Conservation (phyloP, 192 early-diverging fungal genomes). For the Chytriomyces confervae region DNA sequence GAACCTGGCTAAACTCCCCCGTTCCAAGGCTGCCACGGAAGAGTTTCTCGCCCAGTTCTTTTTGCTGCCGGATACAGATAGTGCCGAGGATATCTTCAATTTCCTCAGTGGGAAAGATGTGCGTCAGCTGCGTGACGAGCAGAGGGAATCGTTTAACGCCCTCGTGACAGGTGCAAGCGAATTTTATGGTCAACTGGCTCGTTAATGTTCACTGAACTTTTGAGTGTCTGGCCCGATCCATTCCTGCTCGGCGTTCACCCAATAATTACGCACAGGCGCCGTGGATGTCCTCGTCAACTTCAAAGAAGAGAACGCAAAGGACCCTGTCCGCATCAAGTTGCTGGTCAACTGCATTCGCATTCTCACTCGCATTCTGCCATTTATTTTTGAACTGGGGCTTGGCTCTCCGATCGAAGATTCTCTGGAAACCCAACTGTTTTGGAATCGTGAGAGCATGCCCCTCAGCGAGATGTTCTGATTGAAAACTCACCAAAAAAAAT, state of each 20-base stretch:
- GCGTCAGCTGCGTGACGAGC: constrained; percentile 78
- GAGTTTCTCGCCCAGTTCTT: constrained; percentile 68
- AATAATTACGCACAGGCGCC: too few relatives aligned
- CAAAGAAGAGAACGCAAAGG: not conserved
- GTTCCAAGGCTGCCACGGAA: not conserved
- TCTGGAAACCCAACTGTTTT: constrained; percentile 72
- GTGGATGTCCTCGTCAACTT: constrained; percentile 65
- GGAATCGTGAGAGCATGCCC: constrained; percentile 41
- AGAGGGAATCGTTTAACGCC: constrained; percentile 68
- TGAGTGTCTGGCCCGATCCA: too few relatives aligned
- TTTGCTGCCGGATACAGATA: constrained; percentile 62
- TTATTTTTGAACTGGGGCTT: constrained; percentile 75
- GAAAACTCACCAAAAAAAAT: not conserved
- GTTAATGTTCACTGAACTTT: too few relatives aligned
- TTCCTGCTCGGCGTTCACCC: too few relatives aligned
- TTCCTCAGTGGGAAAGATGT: constrained; percentile 85
- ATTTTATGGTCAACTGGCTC: too few relatives aligned
- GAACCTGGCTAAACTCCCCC: not conserved
- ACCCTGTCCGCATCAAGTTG: not conserved
- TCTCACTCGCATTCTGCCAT: constrained; percentile 84
- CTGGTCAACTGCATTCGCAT: constrained; percentile 76
- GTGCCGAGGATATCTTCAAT: constrained; percentile 84
- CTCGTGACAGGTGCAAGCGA: not conserved
- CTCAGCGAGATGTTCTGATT: too few relatives aligned
- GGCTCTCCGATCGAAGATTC: constrained; percentile 18